Evolutionary conservation across 2,329 filamentous ascomycete genomes (phyloP).

Genomic region (Colletotrichum lupini): DNA sequence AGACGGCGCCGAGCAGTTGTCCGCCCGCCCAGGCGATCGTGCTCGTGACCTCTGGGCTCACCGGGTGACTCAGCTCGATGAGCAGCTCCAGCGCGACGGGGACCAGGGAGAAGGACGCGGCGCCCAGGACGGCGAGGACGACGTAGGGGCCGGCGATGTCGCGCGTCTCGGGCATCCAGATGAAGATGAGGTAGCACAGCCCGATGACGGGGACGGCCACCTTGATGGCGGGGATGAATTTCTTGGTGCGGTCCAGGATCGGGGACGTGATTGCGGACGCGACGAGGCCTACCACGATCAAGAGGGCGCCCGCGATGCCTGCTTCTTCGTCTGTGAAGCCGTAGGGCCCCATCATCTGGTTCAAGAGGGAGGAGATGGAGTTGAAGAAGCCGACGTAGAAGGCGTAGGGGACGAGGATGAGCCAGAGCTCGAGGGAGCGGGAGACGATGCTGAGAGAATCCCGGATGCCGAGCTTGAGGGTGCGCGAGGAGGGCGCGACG

Average conservation of each 20-base stretch:
- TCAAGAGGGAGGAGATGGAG: constrained; percentile 85
- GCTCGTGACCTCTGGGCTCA: constrained; percentile 85
- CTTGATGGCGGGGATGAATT: constrained; percentile 80
- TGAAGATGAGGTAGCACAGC: constrained; percentile 78
- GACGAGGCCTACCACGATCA: constrained; percentile 90
- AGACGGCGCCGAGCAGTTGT: constrained; percentile 85
- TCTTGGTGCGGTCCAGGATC: constrained; percentile 86
- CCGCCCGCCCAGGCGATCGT: constrained; percentile 88
- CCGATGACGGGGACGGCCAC: constrained; percentile 80
- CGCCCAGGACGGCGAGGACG: constrained; percentile 81
- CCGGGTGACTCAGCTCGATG: constrained; percentile 87
- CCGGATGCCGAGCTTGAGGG: constrained; percentile 63
- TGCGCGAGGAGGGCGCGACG: constrained; percentile 73
- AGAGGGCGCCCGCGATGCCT: constrained; percentile 87
- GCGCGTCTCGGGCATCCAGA: constrained; percentile 75
- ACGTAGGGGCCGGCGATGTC: constrained; percentile 76
- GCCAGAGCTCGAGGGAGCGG: constrained; percentile 77
- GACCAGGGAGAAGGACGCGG: constrained; percentile 81
- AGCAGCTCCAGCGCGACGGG: constrained; percentile 89
- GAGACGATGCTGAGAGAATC: constrained; percentile 65
- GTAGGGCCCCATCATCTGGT: constrained; percentile 90
- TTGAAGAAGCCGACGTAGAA: constrained; percentile 96
- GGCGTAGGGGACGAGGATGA: constrained; percentile 83
- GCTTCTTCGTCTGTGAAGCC: constrained; percentile 85
- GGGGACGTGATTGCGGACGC: constrained; percentile 81